Base-by-base conservation (phyloP, 169 alveolate genomes). In the Eimeria tenella region DNA sequence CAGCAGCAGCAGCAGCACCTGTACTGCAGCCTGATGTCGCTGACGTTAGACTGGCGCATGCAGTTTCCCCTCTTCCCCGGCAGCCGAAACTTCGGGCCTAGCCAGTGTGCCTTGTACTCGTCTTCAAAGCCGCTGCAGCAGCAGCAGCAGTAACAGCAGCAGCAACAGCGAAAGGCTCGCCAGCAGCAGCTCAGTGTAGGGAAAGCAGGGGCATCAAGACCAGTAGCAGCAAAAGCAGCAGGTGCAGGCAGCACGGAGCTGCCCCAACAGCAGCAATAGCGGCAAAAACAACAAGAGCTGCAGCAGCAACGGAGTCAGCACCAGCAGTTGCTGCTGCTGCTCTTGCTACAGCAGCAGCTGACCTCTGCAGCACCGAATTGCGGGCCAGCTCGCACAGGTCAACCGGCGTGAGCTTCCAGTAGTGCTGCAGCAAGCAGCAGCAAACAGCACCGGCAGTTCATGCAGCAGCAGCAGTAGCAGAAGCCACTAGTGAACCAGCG, bases 301-400 rank as follows among this genome's bases (percentile, higher is more conserved):
- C 68, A 58, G 68, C 68, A 58, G 68, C 11, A 58, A 58, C 68
- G 19, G 21, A 58, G 2, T 10, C 68, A 58, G 68, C 68, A 58
- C 4, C 68, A 58, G 19, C 21, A 58, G 68, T 13, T 10, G 68
- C 68, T 58, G 68, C 68, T 58, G 11, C 19, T 17, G 19, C 21
- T 10, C 19, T 10, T 58, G 2, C 68, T 13, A 13, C 11, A 13
- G 68, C 68, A 17, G 19, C 42, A 19, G 83, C 89, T 6, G 10
- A 95, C 95, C 97, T 95, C 94, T 98, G 98, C 79, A 97, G 95
- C 53, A 98, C 98, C 15, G 99, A 97, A 91, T 97, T 97, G 74
- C 99, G 96, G 23, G 99, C 99, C 23, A 98, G 90, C 95, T 98
- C 99, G 88, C 98, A 97, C 58, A 97, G 94, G 95, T 97, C 99